Evolutionary conservation across 805 yeast species (phyloP).

Genomic region (Priceomyces castillae): DNA sequence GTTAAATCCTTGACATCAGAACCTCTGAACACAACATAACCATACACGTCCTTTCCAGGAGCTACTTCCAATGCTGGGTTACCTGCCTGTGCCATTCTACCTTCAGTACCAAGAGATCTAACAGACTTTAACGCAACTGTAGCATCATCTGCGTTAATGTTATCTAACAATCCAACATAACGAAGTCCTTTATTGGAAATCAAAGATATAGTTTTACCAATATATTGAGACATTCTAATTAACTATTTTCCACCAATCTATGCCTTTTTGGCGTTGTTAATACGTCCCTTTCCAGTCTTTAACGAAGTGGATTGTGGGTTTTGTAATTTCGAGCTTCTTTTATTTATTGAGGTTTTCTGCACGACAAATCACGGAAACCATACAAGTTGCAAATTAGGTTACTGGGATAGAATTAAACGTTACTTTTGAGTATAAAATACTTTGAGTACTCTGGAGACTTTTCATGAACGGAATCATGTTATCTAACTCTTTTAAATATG

Average conservation of each 20-base stretch:
- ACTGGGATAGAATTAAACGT: too few species aligned
- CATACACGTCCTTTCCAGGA: slow-evolving; percentile 67
- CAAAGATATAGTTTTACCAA: slow-evolving; percentile 84
- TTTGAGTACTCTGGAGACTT: too few species aligned
- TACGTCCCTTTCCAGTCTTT: background rate
- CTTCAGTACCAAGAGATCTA: slow-evolving; percentile 88
- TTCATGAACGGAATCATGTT: too few species aligned
- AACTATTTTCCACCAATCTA: background rate
- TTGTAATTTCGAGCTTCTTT: slow-evolving; percentile 2
- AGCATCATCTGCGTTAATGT: slow-evolving; percentile 85
- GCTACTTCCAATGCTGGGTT: slow-evolving; percentile 70
- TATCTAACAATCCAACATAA: slow-evolving; percentile 85
- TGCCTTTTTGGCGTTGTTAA: background rate
- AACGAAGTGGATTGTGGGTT: background rate
- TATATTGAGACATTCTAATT: slow-evolving; percentile 78
- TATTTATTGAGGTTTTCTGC: slow-evolving; percentile 1
- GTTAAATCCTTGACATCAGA: slow-evolving; percentile 86
- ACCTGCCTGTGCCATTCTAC: slow-evolving; percentile 56
- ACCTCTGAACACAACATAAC: slow-evolving; percentile 82
- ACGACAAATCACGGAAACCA: background rate
- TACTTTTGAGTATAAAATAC: too few species aligned
- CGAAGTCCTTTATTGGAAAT: slow-evolving; percentile 77
- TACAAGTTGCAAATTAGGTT: slow-evolving; percentile 1
- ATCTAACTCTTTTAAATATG: too few species aligned
- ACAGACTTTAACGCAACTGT: slow-evolving; percentile 83